Conservation (phyloP, 192 early-diverging fungal species). For the Backusella liffmaniae region DNA sequence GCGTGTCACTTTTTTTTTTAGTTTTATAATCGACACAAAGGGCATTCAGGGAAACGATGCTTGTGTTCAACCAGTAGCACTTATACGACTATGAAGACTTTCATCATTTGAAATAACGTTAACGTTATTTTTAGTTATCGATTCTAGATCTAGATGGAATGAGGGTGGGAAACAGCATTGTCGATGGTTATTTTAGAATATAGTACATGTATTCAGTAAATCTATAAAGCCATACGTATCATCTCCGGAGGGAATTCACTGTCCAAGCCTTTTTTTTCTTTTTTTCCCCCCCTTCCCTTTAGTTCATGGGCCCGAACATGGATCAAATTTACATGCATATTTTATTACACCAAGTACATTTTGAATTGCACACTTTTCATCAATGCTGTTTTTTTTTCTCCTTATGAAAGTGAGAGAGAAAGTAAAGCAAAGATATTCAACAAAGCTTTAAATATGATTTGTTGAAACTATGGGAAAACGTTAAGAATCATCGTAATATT, state of each 20-base stretch:
- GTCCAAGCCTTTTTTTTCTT: no score
- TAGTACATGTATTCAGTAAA: background rate
- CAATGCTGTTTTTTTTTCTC: no score
- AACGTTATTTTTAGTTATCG: background rate
- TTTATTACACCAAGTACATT: background rate
- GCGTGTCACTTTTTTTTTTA: background rate
- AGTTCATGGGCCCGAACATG: background rate
- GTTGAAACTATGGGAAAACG: background rate
- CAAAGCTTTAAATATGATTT: background rate
- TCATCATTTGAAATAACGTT: background rate
- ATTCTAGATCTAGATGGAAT: background rate
- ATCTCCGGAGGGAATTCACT: background rate
- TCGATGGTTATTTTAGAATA: conserved; percentile 3
- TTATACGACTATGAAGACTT: background rate
- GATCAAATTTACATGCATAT: background rate
- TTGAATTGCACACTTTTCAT: no score
- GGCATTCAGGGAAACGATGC: background rate
- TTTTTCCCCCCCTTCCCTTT: background rate
- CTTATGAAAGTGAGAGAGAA: background rate
- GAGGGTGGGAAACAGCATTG: background rate
- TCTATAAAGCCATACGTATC: background rate
- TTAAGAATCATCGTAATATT: background rate
- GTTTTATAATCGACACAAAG: background rate
- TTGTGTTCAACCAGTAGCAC: background rate
- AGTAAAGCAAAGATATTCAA: background rate